Conservation (phyloP, 2,329 filamentous ascomycete genomes). For the Ophiognomonia clavigignenti-juglandacearum region DNA sequence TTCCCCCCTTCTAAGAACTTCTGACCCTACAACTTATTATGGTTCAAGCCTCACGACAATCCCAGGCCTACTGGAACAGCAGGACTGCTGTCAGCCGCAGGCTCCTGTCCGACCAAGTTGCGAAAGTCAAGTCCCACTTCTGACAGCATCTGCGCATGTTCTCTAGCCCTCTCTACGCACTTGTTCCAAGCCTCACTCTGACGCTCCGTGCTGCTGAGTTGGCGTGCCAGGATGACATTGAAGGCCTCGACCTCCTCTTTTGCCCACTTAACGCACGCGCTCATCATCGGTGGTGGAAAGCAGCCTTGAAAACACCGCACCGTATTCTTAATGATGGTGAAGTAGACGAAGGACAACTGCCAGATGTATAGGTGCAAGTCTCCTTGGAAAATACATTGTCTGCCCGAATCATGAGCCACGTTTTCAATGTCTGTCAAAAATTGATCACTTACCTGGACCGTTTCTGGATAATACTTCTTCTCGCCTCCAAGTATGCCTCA, state of each 20-base stretch:
- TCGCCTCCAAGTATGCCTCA: conserved; percentile 77
- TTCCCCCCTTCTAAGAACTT: too few species aligned
- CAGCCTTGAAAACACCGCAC: conserved; percentile 82
- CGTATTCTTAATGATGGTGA: conserved; percentile 89
- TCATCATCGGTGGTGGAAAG: conserved; percentile 83
- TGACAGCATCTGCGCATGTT: conserved; percentile 72
- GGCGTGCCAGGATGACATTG: conserved; percentile 74
- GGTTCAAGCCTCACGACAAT: conserved; percentile 28
- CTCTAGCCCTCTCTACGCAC: conserved; percentile 76
- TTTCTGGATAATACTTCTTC: conserved; percentile 73
- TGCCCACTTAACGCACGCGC: conserved; percentile 96
- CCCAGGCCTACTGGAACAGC: conserved; percentile 38
- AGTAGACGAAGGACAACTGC: conserved; percentile 93
- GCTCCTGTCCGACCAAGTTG: conserved; percentile 66
- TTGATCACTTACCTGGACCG: conserved; percentile 77
- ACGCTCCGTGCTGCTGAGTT: conserved; percentile 79
- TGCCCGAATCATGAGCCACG: conserved; percentile 34
- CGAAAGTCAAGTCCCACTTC: conserved; percentile 89
- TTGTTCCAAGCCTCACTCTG: conserved; percentile 73
- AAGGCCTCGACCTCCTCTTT: conserved; percentile 91
- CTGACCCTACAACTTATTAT: too few species aligned
- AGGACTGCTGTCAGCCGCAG: conserved; percentile 22
- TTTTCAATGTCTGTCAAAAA: too few species aligned
- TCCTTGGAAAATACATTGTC: conserved; percentile 92
- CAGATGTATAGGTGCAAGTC: conserved; percentile 91